Evolutionary conservation across 371 early-diverging fungal species (phyloP), one percentile per base, ranked within the genome.

Genomic region (Actinomucor elegans): DNA sequence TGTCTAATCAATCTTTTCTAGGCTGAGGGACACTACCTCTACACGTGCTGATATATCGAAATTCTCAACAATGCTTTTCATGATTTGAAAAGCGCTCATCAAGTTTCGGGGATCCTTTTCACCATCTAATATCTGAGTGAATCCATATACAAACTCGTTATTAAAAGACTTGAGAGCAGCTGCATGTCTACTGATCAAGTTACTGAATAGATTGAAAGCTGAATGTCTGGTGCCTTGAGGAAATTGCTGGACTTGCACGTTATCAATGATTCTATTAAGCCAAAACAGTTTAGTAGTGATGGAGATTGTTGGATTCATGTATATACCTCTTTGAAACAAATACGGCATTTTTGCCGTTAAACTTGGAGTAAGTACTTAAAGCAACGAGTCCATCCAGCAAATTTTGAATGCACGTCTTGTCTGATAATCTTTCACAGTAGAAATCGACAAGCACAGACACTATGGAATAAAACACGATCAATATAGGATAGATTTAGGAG

Each of bases 61-160:
- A 34, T 83, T 71, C 9, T 70, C 56, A 9, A 85, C 80, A 18
- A 97, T 84, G 32, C 48, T 59, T 33, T 80, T 78, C 49, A 90
- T 77, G 5, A 88, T 74, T 31, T 84, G 74, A 66, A 99, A 99
- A 0, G 89, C 92, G 31, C 90, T 58, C 67, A 94, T 74, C 48
- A 99, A 71, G 65, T 95, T 94, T 38, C 98, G 79, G 8, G 99
- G 99, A 65, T 99, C 99, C 74, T 97, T 99, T 66, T 99, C 99
- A 21, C 97, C 97, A 62, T 98, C 98, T 80, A 99, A 83, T 20
- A 83, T 75, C 59, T 89, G 83, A 7, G 93, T 87, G 61, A 91
- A 96, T 26, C 93, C 94, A 49, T 78, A 71, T 3, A 95, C 83
- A 73, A 97, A 93, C 24, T 87, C 87, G 12, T 79, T 66, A 40